These are phyloP conservation scores for Fomitopsis pulvina DNA, from an alignment of 768 basidiomycete species.

Conservation along the genomic window DNA sequence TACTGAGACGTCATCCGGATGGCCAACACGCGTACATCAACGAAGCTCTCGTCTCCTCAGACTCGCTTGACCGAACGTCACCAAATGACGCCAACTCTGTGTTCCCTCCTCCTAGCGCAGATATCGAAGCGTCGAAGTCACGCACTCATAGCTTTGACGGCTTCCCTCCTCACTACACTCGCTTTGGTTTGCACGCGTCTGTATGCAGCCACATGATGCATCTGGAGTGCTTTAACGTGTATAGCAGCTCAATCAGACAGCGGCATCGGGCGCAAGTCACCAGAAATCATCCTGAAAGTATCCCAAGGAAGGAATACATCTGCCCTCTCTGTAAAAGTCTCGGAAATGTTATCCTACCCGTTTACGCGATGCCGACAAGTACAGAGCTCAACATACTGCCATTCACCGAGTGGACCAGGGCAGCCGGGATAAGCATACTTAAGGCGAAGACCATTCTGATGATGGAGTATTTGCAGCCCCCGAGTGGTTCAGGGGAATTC, in stretches of 20 bases:
- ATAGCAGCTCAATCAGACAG: constrained; percentile 78
- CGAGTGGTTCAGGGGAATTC: constrained; percentile 82
- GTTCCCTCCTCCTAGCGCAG: constrained; percentile 47
- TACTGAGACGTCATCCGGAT: constrained; percentile 75
- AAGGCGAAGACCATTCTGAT: constrained; percentile 72
- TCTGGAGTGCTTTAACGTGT: constrained; percentile 86
- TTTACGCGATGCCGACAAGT: constrained; percentile 44
- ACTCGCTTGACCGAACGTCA: constrained; percentile 56
- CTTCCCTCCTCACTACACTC: constrained; percentile 62
- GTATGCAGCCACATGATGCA: constrained; percentile 98
- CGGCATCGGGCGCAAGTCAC: constrained; percentile 86
- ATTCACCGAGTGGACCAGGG: constrained; percentile 87
- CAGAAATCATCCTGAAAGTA: constrained; percentile 90
- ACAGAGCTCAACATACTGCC: constrained; percentile 47
- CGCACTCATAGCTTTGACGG: constrained; percentile 57
- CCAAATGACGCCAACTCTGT: constrained; percentile 25
- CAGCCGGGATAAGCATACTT: constrained; percentile 82
- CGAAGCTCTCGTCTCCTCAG: constrained; percentile 58
- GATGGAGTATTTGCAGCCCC: constrained; percentile 67
- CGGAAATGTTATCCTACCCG: constrained; percentile 90
- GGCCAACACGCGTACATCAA: constrained; percentile 53
- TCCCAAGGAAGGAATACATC: constrained; percentile 90
- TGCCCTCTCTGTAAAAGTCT: constrained; percentile 97
- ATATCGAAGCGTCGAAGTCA: constrained; percentile 40
- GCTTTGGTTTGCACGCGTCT: constrained; percentile 82